Conservation (phyloP, 225 moss, liverwort and hornwort genomes). For the Sphagnum contortum region DNA sequence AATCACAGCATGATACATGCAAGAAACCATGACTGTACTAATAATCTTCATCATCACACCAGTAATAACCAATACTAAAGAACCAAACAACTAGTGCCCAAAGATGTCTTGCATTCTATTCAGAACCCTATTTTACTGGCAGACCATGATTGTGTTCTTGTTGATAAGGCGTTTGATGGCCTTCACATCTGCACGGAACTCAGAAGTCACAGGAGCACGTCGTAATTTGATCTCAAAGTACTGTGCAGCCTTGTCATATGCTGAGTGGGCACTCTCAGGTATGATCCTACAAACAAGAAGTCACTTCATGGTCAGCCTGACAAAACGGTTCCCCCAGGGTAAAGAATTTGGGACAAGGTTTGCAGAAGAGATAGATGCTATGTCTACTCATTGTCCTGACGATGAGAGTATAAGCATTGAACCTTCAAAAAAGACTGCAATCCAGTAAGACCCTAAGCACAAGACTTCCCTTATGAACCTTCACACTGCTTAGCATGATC, state of each 20-base stretch:
- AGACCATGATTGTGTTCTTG: constrained; percentile 77
- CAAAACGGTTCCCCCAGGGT: neutral
- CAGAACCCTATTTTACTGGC: neutral
- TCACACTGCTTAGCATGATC: too few relatives aligned
- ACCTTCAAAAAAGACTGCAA: too few relatives aligned
- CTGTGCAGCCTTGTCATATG: constrained; percentile 96
- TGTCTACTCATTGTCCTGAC: neutral
- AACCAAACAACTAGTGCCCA: too few relatives aligned
- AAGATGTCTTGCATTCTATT: too few relatives aligned
- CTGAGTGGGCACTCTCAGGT: constrained; percentile 88
- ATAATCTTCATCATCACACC: too few relatives aligned
- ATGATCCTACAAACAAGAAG: constrained; percentile 42
- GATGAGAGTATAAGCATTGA: too few relatives aligned
- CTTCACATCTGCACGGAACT: constrained; percentile 64
- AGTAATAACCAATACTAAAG: too few relatives aligned
- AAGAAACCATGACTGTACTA: too few relatives aligned
- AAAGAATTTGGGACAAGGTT: neutral
- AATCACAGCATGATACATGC: too few relatives aligned
- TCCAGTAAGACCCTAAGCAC: too few relatives aligned
- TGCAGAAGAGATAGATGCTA: neutral
- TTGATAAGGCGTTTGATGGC: constrained; percentile 79
- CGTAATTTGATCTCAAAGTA: constrained; percentile 86
- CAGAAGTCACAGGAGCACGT: constrained; percentile 64
- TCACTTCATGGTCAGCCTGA: too few relatives aligned
- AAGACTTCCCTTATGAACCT: too few relatives aligned